Base-by-base conservation (phyloP, 2,329 filamentous ascomycete genomes). In the Aspergillus ruber region DNA sequence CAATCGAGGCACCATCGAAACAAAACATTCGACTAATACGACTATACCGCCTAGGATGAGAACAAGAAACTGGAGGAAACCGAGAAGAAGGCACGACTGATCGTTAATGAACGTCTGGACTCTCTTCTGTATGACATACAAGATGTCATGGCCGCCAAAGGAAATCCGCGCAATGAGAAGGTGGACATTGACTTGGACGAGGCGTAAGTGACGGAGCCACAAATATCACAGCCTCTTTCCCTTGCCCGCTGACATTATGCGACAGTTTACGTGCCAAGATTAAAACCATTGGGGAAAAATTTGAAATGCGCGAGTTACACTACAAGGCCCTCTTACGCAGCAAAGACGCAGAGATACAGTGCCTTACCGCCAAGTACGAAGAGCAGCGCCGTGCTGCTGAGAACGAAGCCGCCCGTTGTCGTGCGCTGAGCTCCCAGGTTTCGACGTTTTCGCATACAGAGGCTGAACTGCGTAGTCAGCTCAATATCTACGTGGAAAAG, bases 401-500 rank as follows among this genome's bases (percentile, higher is more conserved):
- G 58, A 78, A 79, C 43, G 93, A 98, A 71, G 75, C 84, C 18
- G 79, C 78, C 47, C 86, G 90, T 59, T 88, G 88, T 49, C 84
- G 90, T 53, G 87, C 91, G 55, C 78, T 98, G 45, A 95, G 93
- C 58, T 79, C 83, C 32, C 93, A 98, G 70, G 90, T 97, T 20
- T 88, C 90, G 56, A 94, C 90, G 2, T 96, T 97, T 67, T 93
- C 90, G 32, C 93, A 95, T 70, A 97, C 91, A 8, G 93, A 98
- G 71, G 86, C 88, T 13, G 91, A 97, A 69, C 78, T 98, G 47
- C 79, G 93, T 50, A 94, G 88, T 60, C 93, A 98, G 70, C 82
- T 98, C 60, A 97, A 96, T 67, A 91, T 96, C 59, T 98, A 98
- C 62, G 91, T 96, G 21, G 93, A 98, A 67, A 98, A 97, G 74